Conservation (phyloP, 2,329 filamentous ascomycete species). For the Sporothrix protearum region DNA sequence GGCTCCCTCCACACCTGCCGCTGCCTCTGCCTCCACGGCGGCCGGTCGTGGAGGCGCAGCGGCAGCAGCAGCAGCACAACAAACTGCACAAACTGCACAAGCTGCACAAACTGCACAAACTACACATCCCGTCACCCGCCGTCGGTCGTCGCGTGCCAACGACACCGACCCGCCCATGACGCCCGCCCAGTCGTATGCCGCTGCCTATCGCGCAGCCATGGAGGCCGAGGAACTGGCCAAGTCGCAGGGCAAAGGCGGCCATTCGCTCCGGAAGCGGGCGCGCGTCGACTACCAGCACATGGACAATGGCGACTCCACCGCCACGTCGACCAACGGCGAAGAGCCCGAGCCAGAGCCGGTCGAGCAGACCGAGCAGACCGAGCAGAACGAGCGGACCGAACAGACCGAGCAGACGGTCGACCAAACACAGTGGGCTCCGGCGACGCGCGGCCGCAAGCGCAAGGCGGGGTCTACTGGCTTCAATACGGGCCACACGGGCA, state of each 20-base stretch:
- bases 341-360: not conserved
- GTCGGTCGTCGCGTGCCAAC: constrained; percentile 43
- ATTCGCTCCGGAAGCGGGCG: constrained; percentile 55
- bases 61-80: too few relatives aligned
- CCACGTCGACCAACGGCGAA: not conserved
- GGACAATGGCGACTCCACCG: constrained; percentile 43
- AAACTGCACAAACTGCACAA: too few relatives aligned
- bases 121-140: constrained; percentile 35
- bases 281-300: constrained; percentile 57
- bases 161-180: constrained; percentile 36
- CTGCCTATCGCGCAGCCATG: constrained; percentile 33
- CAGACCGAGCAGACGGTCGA: not conserved
- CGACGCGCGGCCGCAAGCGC: constrained; percentile 36
- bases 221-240: constrained; percentile 51
- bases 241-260: constrained; percentile 48
- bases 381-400: too few relatives aligned
- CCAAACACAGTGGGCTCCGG: not conserved
- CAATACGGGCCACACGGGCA: constrained; percentile 29
- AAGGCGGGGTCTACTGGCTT: constrained; percentile 25
- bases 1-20: not conserved
- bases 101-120: too few relatives aligned
- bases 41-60: too few relatives aligned
- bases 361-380: not conserved
- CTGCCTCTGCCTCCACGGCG: not conserved
- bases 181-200: constrained; percentile 41